A percentile compares a stretch with the other conserved stretches of the same genome.
phyloP scores from a whole-genome alignment of 192 early-diverging fungal genomes.

The Gryganskiella cystojenkinii region DNA sequence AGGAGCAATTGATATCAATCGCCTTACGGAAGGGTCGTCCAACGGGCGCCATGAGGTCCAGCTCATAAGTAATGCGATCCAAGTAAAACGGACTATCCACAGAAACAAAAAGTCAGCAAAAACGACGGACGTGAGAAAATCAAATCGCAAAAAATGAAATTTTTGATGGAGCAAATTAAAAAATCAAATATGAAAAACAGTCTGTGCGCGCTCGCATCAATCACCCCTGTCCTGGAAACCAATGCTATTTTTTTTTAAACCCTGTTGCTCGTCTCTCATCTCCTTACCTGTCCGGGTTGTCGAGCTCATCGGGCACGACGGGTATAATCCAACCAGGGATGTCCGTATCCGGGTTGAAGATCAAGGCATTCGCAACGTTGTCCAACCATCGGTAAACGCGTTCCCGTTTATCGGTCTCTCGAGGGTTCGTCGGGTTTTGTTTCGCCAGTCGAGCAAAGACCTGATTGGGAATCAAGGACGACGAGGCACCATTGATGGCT shows the following conservation, averaged over 20 bases:
- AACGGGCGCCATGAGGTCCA: slow-evolving; percentile 41
- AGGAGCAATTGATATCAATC: slow-evolving; percentile 41
- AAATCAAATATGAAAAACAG: too few relatives aligned
- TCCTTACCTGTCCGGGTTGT: slow-evolving; percentile 24
- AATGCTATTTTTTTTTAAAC: too few relatives aligned
- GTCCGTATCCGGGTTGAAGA: slow-evolving; percentile 28
- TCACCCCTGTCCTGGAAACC: too few relatives aligned
- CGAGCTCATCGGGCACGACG: slow-evolving; percentile 29
- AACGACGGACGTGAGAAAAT: too few relatives aligned
- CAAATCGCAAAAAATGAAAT: too few relatives aligned
- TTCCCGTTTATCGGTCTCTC: slow-evolving; percentile 27
- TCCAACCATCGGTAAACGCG: slow-evolving; percentile 37
- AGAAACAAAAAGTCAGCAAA: not conserved
- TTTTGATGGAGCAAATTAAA: too few relatives aligned
- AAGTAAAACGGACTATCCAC: slow-evolving; percentile 30
- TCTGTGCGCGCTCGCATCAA: too few relatives aligned
- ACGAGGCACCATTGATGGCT: not conserved
- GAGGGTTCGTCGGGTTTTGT: slow-evolving; percentile 36
- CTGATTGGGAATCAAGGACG: slow-evolving; percentile 13
- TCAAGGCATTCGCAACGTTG: slow-evolving; percentile 15
- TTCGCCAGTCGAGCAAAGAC: slow-evolving; percentile 33
- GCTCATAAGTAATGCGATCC: slow-evolving; percentile 41
- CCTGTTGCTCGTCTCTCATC: too few relatives aligned
- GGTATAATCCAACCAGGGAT: slow-evolving; percentile 46
- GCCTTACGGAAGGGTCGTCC: slow-evolving; percentile 35